Percentiles rank a stretch among this genome's conserved stretches.
These are phyloP conservation scores for Nicotiana attenuata DNA, from an alignment of 257 asterid species.

Conservation along the genomic window DNA sequence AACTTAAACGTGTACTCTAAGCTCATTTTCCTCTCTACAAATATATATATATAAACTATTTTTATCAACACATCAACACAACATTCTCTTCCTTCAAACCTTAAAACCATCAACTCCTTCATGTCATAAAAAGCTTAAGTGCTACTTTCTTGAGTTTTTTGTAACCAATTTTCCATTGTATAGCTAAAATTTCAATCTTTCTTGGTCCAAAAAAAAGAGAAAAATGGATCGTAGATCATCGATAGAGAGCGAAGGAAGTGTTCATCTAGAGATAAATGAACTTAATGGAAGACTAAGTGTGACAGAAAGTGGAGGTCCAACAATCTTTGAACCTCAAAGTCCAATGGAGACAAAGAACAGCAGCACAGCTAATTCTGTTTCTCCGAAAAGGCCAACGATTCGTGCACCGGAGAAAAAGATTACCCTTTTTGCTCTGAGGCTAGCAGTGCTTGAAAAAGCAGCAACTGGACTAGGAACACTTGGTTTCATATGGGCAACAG, in stretches of 20 bases:
- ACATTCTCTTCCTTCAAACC: neutral
- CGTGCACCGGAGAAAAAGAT: slow-evolving; percentile 83
- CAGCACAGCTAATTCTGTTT: slow-evolving; percentile 21
- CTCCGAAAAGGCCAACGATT: slow-evolving; percentile 16
- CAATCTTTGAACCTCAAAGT: slow-evolving; percentile 42
- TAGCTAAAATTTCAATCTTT: neutral
- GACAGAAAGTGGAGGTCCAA: slow-evolving; percentile 31
- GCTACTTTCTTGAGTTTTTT: neutral
- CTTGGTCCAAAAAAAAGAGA: neutral
- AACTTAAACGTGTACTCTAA: slow-evolving; percentile 47
- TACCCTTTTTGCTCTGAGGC: slow-evolving; percentile 85
- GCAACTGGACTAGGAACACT: slow-evolving; percentile 88
- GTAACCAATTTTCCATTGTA: neutral
- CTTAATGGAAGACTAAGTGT: slow-evolving; percentile 20
- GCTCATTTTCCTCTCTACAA: slow-evolving; percentile 20
- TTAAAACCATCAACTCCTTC: neutral
- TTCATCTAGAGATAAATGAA: slow-evolving; percentile 53
- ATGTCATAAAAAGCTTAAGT: neutral
- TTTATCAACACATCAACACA: neutral
- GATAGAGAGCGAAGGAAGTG: slow-evolving; percentile 39
- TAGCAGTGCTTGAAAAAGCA: slow-evolving; percentile 78
- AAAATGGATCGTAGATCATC: slow-evolving; percentile 51
- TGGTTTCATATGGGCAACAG: slow-evolving; percentile 95
- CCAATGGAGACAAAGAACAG: slow-evolving; percentile 32
- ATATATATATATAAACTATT: neutral